A percentile compares a stretch with the other conserved stretches of the same genome.
These are phyloP conservation scores for Marchantia polymorpha DNA, from an alignment of 225 moss, liverwort and hornwort species.

Conservation along the genomic window DNA sequence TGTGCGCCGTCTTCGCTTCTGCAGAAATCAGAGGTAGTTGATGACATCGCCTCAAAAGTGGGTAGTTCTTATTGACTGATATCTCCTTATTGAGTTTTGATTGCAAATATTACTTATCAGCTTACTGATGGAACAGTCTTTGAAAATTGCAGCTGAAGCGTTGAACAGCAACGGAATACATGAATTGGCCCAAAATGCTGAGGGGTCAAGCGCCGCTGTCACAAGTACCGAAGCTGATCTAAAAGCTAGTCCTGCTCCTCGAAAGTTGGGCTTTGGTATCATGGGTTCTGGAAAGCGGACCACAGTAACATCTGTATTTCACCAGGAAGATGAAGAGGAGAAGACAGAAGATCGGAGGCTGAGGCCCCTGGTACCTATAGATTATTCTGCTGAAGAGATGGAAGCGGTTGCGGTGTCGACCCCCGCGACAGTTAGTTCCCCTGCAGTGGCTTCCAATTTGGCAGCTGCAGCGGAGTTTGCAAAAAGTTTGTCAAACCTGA, in stretches of 20 bases:
- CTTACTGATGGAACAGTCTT: not conserved
- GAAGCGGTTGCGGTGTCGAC: slow-evolving; percentile 72
- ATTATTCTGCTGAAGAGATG: slow-evolving; percentile 94
- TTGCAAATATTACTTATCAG: not conserved
- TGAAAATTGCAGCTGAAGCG: slow-evolving; percentile 31
- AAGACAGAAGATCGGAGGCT: slow-evolving; percentile 64
- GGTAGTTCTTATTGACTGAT: no score
- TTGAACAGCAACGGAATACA: slow-evolving; percentile 66
- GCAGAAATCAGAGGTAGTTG: no score
- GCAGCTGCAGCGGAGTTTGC: slow-evolving; percentile 90
- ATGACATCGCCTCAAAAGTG: no score
- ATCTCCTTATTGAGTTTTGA: no score
- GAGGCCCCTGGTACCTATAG: slow-evolving; percentile 80
- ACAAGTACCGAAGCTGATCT: slow-evolving; percentile 52
- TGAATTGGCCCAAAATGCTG: slow-evolving; percentile 41
- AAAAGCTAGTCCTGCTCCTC: slow-evolving; percentile 77
- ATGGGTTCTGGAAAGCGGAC: slow-evolving; percentile 82
- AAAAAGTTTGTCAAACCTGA: slow-evolving; percentile 67
- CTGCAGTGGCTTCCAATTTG: slow-evolving; percentile 65
- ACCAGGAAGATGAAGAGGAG: slow-evolving; percentile 89
- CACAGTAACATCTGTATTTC: slow-evolving; percentile 76
- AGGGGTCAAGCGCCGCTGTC: slow-evolving; percentile 33
- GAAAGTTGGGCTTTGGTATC: slow-evolving; percentile 90
- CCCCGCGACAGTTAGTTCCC: slow-evolving; percentile 44
- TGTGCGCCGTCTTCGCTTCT: no score